These are phyloP conservation scores for Leucogyrophana mollusca DNA, from an alignment of 768 basidiomycete species.

Conservation along the genomic window DNA sequence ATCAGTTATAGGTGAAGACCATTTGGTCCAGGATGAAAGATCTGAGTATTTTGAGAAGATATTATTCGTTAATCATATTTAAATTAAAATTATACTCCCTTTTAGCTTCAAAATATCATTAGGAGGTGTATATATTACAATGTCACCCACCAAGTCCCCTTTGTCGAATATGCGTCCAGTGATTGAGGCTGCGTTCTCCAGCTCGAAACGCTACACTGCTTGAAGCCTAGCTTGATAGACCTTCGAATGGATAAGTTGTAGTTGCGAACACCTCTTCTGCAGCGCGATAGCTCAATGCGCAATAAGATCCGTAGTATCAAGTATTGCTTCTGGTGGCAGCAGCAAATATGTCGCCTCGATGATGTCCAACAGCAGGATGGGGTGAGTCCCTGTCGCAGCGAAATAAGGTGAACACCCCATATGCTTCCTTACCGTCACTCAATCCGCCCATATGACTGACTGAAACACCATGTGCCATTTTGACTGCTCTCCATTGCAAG, in stretches of 20 bases:
- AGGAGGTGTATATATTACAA: too few relatives aligned
- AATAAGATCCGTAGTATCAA: background rate
- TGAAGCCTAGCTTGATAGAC: background rate
- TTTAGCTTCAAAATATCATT: too few relatives aligned
- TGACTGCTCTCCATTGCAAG: slow-evolving; percentile 23
- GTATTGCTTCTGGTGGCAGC: background rate
- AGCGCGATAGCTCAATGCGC: background rate
- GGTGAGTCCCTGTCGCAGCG: slow-evolving; percentile 28
- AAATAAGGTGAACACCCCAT: slow-evolving; percentile 32
- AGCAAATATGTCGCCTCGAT: slow-evolving; percentile 21
- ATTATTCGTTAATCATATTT: too few relatives aligned
- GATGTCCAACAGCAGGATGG: slow-evolving; percentile 29
- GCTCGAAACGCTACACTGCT: background rate
- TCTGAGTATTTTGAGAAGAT: too few relatives aligned
- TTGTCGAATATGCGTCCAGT: too few relatives aligned
- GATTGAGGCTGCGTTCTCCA: too few relatives aligned
- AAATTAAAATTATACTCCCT: too few relatives aligned
- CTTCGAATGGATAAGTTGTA: background rate
- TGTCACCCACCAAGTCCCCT: too few relatives aligned
- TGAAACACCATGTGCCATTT: slow-evolving; percentile 15
- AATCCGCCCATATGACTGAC: slow-evolving; percentile 18
- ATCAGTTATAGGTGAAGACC: too few relatives aligned
- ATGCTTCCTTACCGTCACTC: slow-evolving; percentile 20
- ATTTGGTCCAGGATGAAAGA: too few relatives aligned
- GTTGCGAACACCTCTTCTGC: background rate